Evolutionary conservation across 257 asterid species (phyloP), one percentile per base, ranked within the genome.

Genomic region (Solanum chaucha): DNA sequence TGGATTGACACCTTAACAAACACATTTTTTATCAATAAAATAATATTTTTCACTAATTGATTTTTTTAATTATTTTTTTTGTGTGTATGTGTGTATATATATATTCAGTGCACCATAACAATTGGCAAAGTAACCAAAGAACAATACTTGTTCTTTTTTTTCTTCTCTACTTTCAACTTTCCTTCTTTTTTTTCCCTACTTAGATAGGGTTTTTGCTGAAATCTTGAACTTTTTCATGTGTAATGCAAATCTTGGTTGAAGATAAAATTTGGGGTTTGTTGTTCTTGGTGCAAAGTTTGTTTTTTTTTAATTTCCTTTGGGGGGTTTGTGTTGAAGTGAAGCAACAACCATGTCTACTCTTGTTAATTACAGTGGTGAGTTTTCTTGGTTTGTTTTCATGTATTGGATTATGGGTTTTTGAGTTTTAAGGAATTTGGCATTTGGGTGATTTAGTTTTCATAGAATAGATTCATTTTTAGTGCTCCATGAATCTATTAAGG

Each of bases 311-410:
- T 92, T 90, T 90, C 44, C 58, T 83, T 90, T 81, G 89, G 91
- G 93, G 92, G 89, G 81, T 92, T 92, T 94, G 93, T 88, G 87
- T 85, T 86, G 88, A 91, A 85, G 73, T 32, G 22, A 70, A 91
- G 36, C 77, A 91, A 55, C 94, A 90, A 87, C 81, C 93, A 96
- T 96, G 99, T 93, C 98, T 92, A 93, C 98, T 88, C 98, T 96
- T 90, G 97, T 96, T 90, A 93, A 96, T 92, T 92, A 93, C 92
- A 88, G 96, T 88, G 99, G 99, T 96, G 86, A 92, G 98, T 92
- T 83, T 88, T 70, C 51, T 74, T 86, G 55, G 83, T 2, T 70
- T 40, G 41, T 7, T 32, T 70, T 32, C 44, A 22, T 22, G 3
- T 70, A 65, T 75, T 75, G 19, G 68, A 35, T 61, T 12, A 36